Base-by-base conservation (phyloP, 306 rosid species). In the Rosa rugosa region DNA sequence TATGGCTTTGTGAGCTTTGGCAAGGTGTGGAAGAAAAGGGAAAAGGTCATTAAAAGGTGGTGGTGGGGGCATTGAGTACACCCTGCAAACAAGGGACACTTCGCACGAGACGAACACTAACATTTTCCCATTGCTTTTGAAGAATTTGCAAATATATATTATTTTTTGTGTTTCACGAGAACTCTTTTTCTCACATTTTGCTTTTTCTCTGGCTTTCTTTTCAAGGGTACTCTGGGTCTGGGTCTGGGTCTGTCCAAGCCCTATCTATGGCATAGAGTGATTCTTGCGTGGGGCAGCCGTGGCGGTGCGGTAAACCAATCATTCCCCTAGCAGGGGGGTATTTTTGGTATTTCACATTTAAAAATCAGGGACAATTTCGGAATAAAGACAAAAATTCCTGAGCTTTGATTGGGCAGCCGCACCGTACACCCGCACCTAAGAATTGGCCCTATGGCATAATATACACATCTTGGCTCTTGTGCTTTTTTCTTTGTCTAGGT, bases 1-100 rank as follows among this genome's bases (percentile, higher is more conserved):
- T 36, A 40, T 18, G 86, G 87, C 80, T 78, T 88, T 53, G 84
- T 56, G 70, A 64, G 44, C 42, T 27, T 64, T 34, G 34, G 46
- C 45, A 36, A 65, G 46, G 6, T 65, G 69, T 64, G 44, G 44
- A 1, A 76, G 86, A 34, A 4, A 59, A 0, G 76, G 60, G 5
- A 80, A 86, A 87, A 83, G 85, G 83, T 70, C 47, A 66, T 17
- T 36, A 46, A 75, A 62, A 75, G 71, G 71, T 18, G 54, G 31
- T 80, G 72, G 86, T 71, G 82, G 90, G 83, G 91, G 50, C 68
- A 90, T 86, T 77, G 88, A 82, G 90, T 79, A 73, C 49, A 80
- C 80, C 85, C 88, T 80, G 91, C 89, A 89, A 87, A 90, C 86
- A 90, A 46, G 91, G 90, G 89, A 77, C 97, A 82, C 96, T 62